A percentile compares a stretch with the other conserved stretches of the same genome.
Conservation (phyloP, 352 stramenopile species). For the Salisapilia sapeloensis region DNA sequence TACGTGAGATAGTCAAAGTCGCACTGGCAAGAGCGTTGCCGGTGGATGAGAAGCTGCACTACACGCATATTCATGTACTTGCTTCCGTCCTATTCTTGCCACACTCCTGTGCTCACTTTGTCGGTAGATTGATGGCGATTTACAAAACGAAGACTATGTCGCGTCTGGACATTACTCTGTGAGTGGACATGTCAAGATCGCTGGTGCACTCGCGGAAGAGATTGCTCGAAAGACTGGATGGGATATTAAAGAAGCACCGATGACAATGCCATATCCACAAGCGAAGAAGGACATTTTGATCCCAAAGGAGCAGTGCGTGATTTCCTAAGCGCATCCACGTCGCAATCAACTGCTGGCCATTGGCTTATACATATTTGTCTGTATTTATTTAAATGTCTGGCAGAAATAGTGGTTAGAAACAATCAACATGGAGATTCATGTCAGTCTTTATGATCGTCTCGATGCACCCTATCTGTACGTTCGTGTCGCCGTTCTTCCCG, state of each 20-base stretch:
- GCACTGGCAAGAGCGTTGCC: constrained; percentile 63
- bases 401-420: no score
- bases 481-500: constrained; percentile 18
- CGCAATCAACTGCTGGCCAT: no score
- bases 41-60: constrained; percentile 70
- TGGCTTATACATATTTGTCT: no score
- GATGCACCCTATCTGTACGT: no score
- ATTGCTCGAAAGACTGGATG: constrained; percentile 51
- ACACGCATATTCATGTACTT: constrained; percentile 56
- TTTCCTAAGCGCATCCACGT: constrained; percentile 11
- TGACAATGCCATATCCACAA: constrained; percentile 66
- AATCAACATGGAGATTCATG: no score
- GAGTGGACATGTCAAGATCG: constrained; percentile 73
- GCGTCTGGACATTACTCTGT: constrained; percentile 74
- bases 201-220: constrained; percentile 44
- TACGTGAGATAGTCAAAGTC: constrained; percentile 77
- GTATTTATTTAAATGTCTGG: no score
- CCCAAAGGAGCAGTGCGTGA: constrained; percentile 25
- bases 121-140: constrained; percentile 37
- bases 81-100: background rate
- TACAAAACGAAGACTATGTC: constrained; percentile 49
- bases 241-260: constrained; percentile 21
- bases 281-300: constrained; percentile 61
- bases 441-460: no score
- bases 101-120: background rate